A percentile compares a stretch with the other conserved stretches of the same genome.
Conservation (phyloP, 495 filamentous ascomycete genomes). For the Glarea lozoyensis region DNA sequence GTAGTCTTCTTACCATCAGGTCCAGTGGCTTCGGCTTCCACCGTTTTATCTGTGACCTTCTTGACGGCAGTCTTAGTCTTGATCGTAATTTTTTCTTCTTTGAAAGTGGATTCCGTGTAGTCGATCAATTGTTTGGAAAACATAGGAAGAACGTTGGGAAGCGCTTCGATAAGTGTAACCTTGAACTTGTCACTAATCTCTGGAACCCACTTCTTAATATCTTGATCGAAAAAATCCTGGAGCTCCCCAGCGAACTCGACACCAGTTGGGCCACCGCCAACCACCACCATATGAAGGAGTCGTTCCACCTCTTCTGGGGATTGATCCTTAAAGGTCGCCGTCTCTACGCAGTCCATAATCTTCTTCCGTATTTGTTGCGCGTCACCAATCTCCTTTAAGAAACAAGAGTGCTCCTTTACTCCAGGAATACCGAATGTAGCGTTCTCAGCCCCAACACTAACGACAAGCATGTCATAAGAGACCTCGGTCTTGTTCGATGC, state of each 20-base stretch:
- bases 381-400: conserved; percentile 95
- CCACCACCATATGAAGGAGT: conserved; percentile 97
- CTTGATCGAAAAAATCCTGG: conserved; percentile 96
- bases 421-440: conserved; percentile 97
- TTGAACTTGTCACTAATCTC: conserved; percentile 91
- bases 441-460: conserved; percentile 95
- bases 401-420: conserved; percentile 91
- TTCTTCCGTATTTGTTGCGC: conserved; percentile 92
- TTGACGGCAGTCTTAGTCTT: conserved; percentile 99
- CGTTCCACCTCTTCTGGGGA: conserved; percentile 81
- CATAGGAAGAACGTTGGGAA: conserved; percentile 96
- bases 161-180: conserved; percentile 93
- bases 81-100: conserved; percentile 95
- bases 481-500: conserved; percentile 76
- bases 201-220: conserved; percentile 95
- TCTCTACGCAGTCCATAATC: conserved; percentile 99
- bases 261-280: conserved; percentile 94
- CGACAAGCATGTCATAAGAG: conserved; percentile 95
- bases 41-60: conserved; percentile 87
- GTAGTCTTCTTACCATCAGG: conserved; percentile 79
- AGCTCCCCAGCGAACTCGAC: conserved; percentile 98
- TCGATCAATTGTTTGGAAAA: conserved; percentile 99
- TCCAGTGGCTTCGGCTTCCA: conserved; percentile 79
- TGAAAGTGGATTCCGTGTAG: conserved; percentile 97
- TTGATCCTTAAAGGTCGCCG: conserved; percentile 97